Evolutionary conservation across 345 rosid species (phyloP), one percentile per base, ranked within the genome.

Genomic region (Aquilaria yunnanensis): DNA sequence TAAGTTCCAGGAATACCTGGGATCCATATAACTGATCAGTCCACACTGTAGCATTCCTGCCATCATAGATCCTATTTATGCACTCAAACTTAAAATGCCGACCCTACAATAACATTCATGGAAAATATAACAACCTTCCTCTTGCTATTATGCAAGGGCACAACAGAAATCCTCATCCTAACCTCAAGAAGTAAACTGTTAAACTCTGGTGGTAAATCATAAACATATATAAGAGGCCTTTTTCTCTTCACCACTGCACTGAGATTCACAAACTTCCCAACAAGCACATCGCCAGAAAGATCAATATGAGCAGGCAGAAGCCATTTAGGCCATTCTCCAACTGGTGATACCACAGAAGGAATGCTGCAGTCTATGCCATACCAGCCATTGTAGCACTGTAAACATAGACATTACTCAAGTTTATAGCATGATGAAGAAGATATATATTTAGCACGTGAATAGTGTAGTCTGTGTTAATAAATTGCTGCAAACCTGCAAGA

Each of bases 111-210:
- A 68, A 51, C 50, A 70, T 63, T 50, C n/a, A 45, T 60, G 56
- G 59, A 32, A 54, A 67, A 70, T 46, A 70, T 56, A 51, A 72
- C 3, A 65, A 58, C 29, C 30, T 60, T 47, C 47, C 46, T 57
- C 16, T 54, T 46, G 64, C 48, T 59, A 66, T 50, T 46, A 59
- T 46, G 7, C 48, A 58, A 68, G 62, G 14, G 53, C 43, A 47
- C 56, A 45, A 56, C 4, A 34, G 58, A 16, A 67, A n/a, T 70
- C 13, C 57, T 30, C 59, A 59, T 57, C 70, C 79, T 68, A 66
- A 90, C 98, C 98, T 93, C 98, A 56, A 93, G 90, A 64, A 93
- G 97, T 46, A 90, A 72, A 71, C 97, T 93, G 74, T 93, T 90
- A 81, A 88, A 93, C 60, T 84, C 84, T 55, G 96, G 88, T 2